phyloP scores from a whole-genome alignment of 441 rosid genomes.

The Heliophila coronopifolia region DNA sequence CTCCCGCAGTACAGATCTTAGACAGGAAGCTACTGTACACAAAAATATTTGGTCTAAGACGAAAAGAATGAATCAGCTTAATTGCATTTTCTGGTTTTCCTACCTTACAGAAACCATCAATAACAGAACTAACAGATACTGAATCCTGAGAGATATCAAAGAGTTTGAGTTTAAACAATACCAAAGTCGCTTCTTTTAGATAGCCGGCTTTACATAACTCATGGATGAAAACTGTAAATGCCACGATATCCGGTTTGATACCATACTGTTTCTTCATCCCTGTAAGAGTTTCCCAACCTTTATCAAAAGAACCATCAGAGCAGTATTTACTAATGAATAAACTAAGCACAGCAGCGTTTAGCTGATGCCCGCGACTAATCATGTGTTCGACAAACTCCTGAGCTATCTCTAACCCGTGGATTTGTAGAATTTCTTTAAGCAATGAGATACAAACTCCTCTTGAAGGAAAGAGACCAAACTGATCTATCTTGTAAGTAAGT shows the following conservation, averaged over 20 bases:
- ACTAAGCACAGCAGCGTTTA: slow-evolving; percentile 32
- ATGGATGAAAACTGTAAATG: slow-evolving; percentile 34
- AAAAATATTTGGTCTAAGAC: slow-evolving; percentile 36
- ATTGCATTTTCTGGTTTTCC: slow-evolving; percentile 36
- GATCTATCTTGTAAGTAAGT: slow-evolving; percentile 26
- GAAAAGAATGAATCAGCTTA: slow-evolving; percentile 31
- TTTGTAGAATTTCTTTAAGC: slow-evolving; percentile 24
- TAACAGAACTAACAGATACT: slow-evolving; percentile 36
- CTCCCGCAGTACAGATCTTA: slow-evolving; percentile 28
- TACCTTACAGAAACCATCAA: slow-evolving; percentile 38
- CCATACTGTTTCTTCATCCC: slow-evolving; percentile 39
- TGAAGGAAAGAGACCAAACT: slow-evolving; percentile 34
- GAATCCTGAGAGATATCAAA: slow-evolving; percentile 36
- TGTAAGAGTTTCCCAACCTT: slow-evolving; percentile 34
- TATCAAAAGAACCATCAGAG: slow-evolving; percentile 30
- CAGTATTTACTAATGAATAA: slow-evolving; percentile 32
- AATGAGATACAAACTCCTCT: slow-evolving; percentile 34
- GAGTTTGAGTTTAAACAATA: slow-evolving; percentile 33
- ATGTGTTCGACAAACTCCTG: slow-evolving; percentile 35
- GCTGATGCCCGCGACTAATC: slow-evolving; percentile 28
- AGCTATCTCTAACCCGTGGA: slow-evolving; percentile 30
- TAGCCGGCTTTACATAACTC: slow-evolving; percentile 34
- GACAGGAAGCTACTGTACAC: slow-evolving; percentile 41
- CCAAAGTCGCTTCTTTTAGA: slow-evolving; percentile 34
- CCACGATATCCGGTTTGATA: slow-evolving; percentile 36